These are phyloP conservation scores for Thelonectria blattea DNA, from an alignment of 2,329 filamentous ascomycete species.

Conservation along the genomic window DNA sequence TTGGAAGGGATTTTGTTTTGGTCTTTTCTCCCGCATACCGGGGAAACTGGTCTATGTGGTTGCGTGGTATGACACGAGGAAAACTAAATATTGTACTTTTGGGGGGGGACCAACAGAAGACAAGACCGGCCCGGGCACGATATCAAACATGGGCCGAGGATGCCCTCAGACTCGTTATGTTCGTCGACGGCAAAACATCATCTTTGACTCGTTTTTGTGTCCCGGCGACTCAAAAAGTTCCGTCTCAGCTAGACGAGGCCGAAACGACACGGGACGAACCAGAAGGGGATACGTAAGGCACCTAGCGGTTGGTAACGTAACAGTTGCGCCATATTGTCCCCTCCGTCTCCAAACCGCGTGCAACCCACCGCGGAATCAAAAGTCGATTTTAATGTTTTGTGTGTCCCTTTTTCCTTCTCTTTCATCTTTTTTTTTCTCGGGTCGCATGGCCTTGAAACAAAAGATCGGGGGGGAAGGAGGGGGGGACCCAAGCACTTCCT, in stretches of 20 bases:
- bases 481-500: background rate
- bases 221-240: background rate
- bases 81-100: background rate
- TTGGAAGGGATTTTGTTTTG: background rate
- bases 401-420: background rate
- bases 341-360: background rate
- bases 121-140: background rate
- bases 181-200: background rate
- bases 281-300: background rate
- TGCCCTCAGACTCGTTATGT: background rate
- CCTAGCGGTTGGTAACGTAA: background rate
- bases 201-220: background rate
- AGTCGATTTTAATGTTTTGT: background rate
- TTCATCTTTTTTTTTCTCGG: conserved; percentile 1
- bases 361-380: background rate
- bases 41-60: background rate
- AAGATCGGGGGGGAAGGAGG: conserved; percentile 18
- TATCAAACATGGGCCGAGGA: conserved; percentile 3
- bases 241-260: conserved; percentile 10
- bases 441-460: conserved; percentile 39
- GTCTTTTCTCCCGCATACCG: background rate
- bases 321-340: conserved; percentile 15
- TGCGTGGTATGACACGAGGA: background rate
- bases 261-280: conserved; percentile 8
- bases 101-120: background rate